phyloP scores from a whole-genome alignment of 2,329 filamentous ascomycete genomes.

The Botrytis deweyae region DNA sequence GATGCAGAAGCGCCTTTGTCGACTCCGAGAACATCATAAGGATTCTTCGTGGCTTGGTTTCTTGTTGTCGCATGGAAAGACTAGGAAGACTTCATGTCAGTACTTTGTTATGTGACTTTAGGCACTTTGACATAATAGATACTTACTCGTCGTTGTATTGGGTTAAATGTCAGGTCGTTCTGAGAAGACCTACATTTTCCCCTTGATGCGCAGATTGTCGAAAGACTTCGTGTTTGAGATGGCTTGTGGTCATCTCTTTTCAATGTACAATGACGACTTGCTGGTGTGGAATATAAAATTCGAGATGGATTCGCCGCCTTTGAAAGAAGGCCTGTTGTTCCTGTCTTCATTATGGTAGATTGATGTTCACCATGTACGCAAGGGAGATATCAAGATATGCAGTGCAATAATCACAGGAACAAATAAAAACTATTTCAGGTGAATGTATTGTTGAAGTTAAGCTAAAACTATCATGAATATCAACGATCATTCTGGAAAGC shows the following conservation, averaged over 20 bases:
- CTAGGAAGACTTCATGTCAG: constrained; percentile 25
- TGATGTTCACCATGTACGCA: background rate
- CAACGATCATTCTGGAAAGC: constrained; percentile 23
- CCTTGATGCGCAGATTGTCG: constrained; percentile 1
- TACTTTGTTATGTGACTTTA: background rate
- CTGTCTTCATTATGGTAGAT: constrained; percentile 36
- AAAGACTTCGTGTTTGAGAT: constrained; percentile 28
- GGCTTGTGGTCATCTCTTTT: constrained; percentile 25
- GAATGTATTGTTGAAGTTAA: constrained; percentile 14
- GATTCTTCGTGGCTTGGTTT: constrained; percentile 58
- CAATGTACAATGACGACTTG: constrained; percentile 30
- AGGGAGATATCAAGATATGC: background rate
- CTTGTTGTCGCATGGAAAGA: constrained; percentile 37
- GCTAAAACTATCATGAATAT: constrained; percentile 10
- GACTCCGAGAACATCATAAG: constrained; percentile 85
- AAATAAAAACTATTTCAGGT: constrained; percentile 5
- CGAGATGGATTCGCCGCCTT: constrained; percentile 37
- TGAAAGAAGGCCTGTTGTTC: constrained; percentile 37
- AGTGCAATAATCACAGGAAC: background rate
- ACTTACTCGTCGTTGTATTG: constrained; percentile 34
- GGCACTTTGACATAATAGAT: background rate
- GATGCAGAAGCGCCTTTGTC: constrained; percentile 73
- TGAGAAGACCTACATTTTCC: constrained; percentile 5
- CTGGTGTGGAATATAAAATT: constrained; percentile 33
- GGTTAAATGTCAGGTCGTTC: background rate